Percentiles rank a stretch among this genome's conserved stretches.
phyloP scores from a whole-genome alignment of 108 stramenopile genomes.

The Pinguiococcus pyrenoidosus region DNA sequence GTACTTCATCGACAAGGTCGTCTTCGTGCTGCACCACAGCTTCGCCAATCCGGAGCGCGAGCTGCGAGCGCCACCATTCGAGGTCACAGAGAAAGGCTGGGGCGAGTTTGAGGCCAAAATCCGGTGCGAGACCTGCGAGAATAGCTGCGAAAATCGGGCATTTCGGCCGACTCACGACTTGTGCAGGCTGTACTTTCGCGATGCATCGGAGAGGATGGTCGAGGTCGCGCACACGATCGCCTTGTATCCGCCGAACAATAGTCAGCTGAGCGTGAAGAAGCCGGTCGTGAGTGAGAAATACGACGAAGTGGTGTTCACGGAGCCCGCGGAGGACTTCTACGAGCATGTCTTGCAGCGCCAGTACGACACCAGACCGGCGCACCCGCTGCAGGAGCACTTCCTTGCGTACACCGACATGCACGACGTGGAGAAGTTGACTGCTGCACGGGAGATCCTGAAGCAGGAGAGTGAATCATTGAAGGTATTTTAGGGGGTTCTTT shows the following conservation, averaged over 20 bases:
- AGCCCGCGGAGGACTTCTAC: slow-evolving; percentile 35
- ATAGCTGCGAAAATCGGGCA: no score
- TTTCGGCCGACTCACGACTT: no score
- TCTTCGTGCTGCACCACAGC: slow-evolving; percentile 88
- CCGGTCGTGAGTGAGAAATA: slow-evolving; percentile 82
- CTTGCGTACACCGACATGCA: slow-evolving; percentile 20
- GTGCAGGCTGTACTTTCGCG: slow-evolving; percentile 74
- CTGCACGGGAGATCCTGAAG: slow-evolving; percentile 28
- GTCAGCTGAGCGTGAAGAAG: slow-evolving; percentile 3
- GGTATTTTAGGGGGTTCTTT: no score
- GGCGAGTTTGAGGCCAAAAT: slow-evolving; percentile 95
- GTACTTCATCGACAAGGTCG: slow-evolving; percentile 63
- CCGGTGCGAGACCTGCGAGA: no score
- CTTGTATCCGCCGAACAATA: not conserved
- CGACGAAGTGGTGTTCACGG: slow-evolving; percentile 87
- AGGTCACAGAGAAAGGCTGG: slow-evolving; percentile 86
- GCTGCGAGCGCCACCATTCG: slow-evolving; percentile 21
- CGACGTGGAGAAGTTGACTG: slow-evolving; percentile 19
- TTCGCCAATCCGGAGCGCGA: slow-evolving; percentile 48
- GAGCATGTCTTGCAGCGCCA: slow-evolving; percentile 21
- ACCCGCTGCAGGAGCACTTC: slow-evolving; percentile 32
- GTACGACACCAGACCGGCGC: slow-evolving; percentile 1
- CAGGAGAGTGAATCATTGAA: no score
- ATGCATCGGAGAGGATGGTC: slow-evolving; percentile 43
- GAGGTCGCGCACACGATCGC: slow-evolving; percentile 46